These are phyloP conservation scores for Globisporangium paddicum DNA, from an alignment of 352 stramenopile genomes.

Conservation along the genomic window DNA sequence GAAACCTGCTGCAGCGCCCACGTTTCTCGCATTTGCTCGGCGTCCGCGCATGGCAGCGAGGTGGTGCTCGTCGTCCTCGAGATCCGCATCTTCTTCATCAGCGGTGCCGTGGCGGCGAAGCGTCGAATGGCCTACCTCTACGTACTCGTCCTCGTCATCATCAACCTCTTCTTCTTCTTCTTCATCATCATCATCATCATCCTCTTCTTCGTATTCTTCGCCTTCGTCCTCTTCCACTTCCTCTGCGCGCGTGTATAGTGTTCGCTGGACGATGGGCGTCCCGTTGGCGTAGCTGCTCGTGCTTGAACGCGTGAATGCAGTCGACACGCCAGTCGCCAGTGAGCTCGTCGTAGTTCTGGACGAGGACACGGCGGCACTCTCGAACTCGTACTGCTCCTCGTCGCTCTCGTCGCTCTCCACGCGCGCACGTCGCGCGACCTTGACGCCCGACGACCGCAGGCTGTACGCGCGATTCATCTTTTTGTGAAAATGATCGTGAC, in stretches of 20 bases:
- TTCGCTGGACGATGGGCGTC: constrained; percentile 58
- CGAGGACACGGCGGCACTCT: neutral
- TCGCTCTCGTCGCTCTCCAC: constrained; percentile 1
- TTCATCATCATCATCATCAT: constrained; percentile 27
- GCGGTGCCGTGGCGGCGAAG: constrained; percentile 8
- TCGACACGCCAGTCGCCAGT: neutral
- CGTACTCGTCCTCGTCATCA: constrained; percentile 22
- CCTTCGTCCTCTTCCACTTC: constrained; percentile 29
- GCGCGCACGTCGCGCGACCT: constrained; percentile 7
- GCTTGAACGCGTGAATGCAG: neutral
- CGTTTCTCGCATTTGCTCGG: neutral
- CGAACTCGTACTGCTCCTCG: constrained; percentile 14
- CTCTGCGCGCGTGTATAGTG: constrained; percentile 39
- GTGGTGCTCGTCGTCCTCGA: neutral
- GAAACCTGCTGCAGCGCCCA: constrained; percentile 2
- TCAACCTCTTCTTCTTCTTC: constrained; percentile 27
- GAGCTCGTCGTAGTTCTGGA: neutral
- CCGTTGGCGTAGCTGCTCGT: constrained; percentile 18
- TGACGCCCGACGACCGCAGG: constrained; percentile 23
- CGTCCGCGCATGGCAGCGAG: neutral
- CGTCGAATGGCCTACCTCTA: constrained; percentile 15
- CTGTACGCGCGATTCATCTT: constrained; percentile 25
- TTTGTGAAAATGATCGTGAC: too few relatives aligned
- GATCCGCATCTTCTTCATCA: neutral
- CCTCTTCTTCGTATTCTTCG: constrained; percentile 30